Percentiles rank a stretch among this genome's conserved stretches.
phyloP scores from a whole-genome alignment of 1,139 yeast species.

The Debaryomycetaceae sp. region DNA sequence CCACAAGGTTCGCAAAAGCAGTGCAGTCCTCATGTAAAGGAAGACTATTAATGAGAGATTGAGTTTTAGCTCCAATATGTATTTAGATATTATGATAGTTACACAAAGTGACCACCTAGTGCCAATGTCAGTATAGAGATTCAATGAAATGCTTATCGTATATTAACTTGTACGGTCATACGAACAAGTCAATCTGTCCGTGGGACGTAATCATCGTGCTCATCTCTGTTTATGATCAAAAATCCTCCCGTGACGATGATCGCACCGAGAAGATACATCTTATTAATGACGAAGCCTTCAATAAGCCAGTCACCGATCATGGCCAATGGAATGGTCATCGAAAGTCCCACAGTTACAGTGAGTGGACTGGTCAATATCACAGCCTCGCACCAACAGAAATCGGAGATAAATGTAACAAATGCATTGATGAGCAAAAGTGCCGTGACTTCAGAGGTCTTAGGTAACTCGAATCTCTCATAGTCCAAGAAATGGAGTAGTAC shows the following conservation, averaged over 20 bases:
- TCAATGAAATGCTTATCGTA: not conserved
- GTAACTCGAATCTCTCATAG: conserved; percentile 69
- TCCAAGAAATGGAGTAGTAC: conserved; percentile 59
- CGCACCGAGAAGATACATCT: conserved; percentile 76
- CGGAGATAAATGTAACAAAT: conserved; percentile 76
- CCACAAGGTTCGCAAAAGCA: not conserved
- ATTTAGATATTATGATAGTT: not conserved
- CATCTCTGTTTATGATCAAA: conserved; percentile 76
- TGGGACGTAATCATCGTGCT: conserved; percentile 52
- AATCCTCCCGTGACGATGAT: conserved; percentile 75
- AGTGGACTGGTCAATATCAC: conserved; percentile 89
- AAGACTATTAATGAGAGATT: no score
- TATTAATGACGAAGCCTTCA: conserved; percentile 58
- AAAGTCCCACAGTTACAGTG: conserved; percentile 91
- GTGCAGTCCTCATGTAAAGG: not conserved
- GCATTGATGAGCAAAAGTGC: conserved; percentile 62
- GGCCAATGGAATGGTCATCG: conserved; percentile 91
- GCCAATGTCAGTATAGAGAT: not conserved
- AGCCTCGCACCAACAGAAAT: conserved; percentile 94
- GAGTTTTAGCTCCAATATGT: not conserved
- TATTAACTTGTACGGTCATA: not conserved
- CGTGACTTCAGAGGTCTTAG: conserved; percentile 52
- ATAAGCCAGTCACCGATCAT: conserved; percentile 85
- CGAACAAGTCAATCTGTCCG: not conserved
- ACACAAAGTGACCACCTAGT: not conserved